phyloP scores from a whole-genome alignment of 2,329 filamentous ascomycete species.

The Ascochyta rabiei region DNA sequence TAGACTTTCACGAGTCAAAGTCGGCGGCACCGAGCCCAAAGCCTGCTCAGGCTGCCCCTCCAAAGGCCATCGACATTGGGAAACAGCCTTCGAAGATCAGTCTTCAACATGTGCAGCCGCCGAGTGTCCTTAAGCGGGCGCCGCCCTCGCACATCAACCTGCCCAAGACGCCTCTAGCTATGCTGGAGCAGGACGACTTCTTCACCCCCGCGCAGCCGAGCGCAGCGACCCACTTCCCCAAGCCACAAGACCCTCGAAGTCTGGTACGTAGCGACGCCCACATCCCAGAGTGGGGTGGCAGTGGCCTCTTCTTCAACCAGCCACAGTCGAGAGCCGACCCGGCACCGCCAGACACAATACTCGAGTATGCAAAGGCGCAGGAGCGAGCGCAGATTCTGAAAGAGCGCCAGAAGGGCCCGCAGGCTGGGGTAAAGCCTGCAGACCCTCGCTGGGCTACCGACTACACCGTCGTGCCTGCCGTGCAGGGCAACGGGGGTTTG shows the following conservation, averaged over 20 bases:
- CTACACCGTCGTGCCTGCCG: constrained; percentile 82
- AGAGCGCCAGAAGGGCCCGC: constrained; percentile 27
- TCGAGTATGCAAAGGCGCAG: constrained; percentile 66
- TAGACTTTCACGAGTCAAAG: constrained; percentile 72
- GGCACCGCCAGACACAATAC: constrained; percentile 75
- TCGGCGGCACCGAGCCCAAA: constrained; percentile 47
- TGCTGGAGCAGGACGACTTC: constrained; percentile 51
- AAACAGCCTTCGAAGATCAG: constrained; percentile 54
- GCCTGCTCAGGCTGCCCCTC: constrained; percentile 26
- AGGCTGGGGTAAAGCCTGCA: constrained; percentile 37
- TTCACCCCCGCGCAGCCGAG: constrained; percentile 52
- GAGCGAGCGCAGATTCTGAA: constrained; percentile 43
- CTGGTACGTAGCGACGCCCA: constrained; percentile 75
- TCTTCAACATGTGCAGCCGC: constrained; percentile 32
- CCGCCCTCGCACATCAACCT: constrained; percentile 33
- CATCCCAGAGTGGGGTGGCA: constrained; percentile 75
- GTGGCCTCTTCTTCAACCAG: constrained; percentile 70
- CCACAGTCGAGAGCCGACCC: constrained; percentile 76
- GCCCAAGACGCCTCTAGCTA: constrained; percentile 51
- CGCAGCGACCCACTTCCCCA: constrained; percentile 61
- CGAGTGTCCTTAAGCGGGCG: constrained; percentile 50
- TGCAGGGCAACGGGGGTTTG: constrained; percentile 91
- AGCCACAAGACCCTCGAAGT: constrained; percentile 55
- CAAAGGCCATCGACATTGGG: constrained; percentile 49
- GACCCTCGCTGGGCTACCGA: constrained; percentile 67